A percentile compares a stretch with the other conserved stretches of the same genome.
phyloP scores from a whole-genome alignment of 495 filamentous ascomycete species.

The Penicillium antarcticum region DNA sequence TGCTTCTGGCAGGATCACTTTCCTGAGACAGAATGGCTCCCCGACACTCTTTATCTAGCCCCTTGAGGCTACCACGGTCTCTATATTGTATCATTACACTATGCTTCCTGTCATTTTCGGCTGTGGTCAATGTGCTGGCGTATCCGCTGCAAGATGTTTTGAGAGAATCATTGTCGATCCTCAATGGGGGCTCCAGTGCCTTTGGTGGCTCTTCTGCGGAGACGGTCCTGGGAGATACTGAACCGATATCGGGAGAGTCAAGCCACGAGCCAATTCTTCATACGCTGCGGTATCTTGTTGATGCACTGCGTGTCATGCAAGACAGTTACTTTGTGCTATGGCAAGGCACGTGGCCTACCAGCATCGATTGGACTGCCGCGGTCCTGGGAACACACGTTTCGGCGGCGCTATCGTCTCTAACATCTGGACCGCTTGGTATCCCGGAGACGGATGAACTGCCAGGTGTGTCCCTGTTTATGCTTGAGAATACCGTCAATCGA shows the following conservation, averaged over 20 bases:
- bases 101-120: slow-evolving; percentile 17
- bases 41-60: slow-evolving; percentile 5
- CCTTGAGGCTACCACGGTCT: slow-evolving; percentile 9
- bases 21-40: slow-evolving; percentile 14
- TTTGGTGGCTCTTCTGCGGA: slow-evolving; percentile 2
- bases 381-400: slow-evolving; percentile 80
- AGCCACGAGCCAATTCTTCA: slow-evolving; percentile 14
- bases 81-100: slow-evolving; percentile 21
- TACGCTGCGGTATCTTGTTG: slow-evolving; percentile 44
- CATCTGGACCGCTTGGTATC: slow-evolving; percentile 32
- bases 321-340: slow-evolving; percentile 70
- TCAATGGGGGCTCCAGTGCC: background rate
- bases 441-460: slow-evolving; percentile 8
- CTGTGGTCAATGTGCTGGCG: slow-evolving; percentile 29
- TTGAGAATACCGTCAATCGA: slow-evolving; percentile 74
- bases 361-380: slow-evolving; percentile 94
- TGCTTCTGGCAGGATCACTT: slow-evolving; percentile 5
- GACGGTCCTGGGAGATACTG: slow-evolving; percentile 8
- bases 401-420: slow-evolving; percentile 62
- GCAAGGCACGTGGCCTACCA: slow-evolving; percentile 77
- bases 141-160: slow-evolving; percentile 26
- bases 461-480: slow-evolving; percentile 37
- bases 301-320: slow-evolving; percentile 73
- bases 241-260: slow-evolving; percentile 1
- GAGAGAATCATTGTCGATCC: background rate